phyloP scores from a whole-genome alignment of 2,329 filamentous ascomycete species.

The Aspergillus sojae region DNA sequence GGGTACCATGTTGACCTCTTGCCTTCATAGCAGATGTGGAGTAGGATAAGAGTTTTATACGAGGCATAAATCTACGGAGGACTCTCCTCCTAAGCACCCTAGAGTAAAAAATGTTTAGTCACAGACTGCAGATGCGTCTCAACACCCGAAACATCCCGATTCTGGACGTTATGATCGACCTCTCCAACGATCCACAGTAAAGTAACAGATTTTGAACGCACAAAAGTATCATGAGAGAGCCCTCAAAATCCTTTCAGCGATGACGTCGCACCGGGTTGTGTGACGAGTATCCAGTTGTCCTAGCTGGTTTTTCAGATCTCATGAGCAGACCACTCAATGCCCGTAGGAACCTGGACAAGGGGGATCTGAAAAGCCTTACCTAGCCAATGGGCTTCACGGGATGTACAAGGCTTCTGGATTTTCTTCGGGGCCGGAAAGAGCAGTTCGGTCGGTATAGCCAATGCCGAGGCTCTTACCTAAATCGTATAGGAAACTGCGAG shows the following conservation, averaged over 20 bases:
- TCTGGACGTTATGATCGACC: neutral
- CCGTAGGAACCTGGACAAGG: neutral
- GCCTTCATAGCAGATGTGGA: neutral
- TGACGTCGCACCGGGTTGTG: neutral
- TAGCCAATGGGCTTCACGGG: neutral
- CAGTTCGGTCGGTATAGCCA: neutral
- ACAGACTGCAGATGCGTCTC: neutral
- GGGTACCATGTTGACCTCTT: neutral
- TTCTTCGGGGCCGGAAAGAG: neutral
- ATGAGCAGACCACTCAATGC: neutral
- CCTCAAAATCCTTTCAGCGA: too few relatives aligned
- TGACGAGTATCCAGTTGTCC: neutral
- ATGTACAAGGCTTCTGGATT: neutral
- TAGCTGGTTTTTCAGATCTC: neutral
- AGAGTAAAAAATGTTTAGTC: neutral
- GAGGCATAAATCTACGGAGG: neutral
- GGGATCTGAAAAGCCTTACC: neutral
- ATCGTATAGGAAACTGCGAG: neutral
- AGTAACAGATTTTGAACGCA: neutral
- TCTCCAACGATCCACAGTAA: neutral
- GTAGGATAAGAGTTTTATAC: neutral
- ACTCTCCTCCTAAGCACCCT: neutral
- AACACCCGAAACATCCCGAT: conserved; percentile 1
- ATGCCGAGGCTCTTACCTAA: neutral
- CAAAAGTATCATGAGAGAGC: neutral